Percentiles rank a stretch among this genome's conserved stretches.
These are phyloP conservation scores for Plasmodium gonderi DNA, from an alignment of 169 alveolate species.

Conservation along the genomic window DNA sequence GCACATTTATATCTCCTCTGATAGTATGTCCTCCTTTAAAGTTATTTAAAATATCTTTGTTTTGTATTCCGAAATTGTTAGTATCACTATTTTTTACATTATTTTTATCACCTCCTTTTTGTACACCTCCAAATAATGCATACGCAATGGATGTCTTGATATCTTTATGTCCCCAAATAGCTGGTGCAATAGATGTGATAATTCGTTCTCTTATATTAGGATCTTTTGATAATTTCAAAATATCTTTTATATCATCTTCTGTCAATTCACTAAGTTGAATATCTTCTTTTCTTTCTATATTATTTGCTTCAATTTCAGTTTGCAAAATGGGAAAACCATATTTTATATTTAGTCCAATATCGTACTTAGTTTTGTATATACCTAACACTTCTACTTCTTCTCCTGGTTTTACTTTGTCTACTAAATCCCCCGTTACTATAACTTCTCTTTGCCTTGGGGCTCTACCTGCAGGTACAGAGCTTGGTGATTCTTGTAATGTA, in stretches of 20 bases:
- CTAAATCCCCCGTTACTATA: conserved; percentile 96
- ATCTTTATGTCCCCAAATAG: conserved; percentile 97
- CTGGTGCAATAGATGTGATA: conserved; percentile 97
- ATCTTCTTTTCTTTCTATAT: conserved; percentile 93
- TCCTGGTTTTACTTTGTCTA: conserved; percentile 99
- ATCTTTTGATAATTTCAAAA: conserved; percentile 91
- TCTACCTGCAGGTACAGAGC: conserved; percentile 99
- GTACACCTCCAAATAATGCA: conserved; percentile 96
- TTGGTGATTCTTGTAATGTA: conserved; percentile 98
- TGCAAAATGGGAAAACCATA: conserved; percentile 97
- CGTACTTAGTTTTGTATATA: conserved; percentile 94
- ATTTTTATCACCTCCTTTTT: conserved; percentile 79
- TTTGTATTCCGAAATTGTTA: conserved; percentile 56
- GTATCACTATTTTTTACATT: conserved; percentile 57
- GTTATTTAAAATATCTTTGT: conserved; percentile 89
- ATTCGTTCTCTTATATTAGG: conserved; percentile 95
- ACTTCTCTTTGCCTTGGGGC: conserved; percentile 99
- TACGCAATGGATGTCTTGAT: conserved; percentile 94
- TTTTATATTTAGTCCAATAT: conserved; percentile 94
- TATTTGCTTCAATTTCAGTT: conserved; percentile 96
- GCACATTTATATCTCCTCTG: conserved; percentile 97
- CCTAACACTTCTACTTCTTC: conserved; percentile 98
- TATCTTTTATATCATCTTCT: conserved; percentile 94
- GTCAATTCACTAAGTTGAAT: conserved; percentile 91
- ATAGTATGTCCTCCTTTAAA: conserved; percentile 95